A percentile compares a stretch with the other conserved stretches of the same genome.
Evolutionary conservation across 2,329 filamentous ascomycete genomes (phyloP).

Genomic region (Venturia asperata): DNA sequence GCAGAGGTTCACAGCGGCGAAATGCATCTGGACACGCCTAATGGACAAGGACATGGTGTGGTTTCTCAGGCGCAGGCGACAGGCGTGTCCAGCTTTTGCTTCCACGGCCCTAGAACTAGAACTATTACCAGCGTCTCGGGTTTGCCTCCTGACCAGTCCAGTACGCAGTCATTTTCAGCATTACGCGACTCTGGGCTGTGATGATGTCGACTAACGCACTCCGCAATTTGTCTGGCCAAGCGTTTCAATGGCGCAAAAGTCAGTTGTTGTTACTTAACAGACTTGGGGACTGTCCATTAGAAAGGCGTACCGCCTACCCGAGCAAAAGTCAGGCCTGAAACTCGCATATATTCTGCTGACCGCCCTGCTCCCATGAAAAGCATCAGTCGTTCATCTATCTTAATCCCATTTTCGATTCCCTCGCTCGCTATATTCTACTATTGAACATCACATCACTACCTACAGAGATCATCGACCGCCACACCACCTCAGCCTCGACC

Average conservation of each 20-base stretch:
- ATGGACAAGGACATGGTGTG: not conserved
- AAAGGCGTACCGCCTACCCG: not conserved
- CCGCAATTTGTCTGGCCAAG: not conserved
- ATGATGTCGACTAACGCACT: not conserved
- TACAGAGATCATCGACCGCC: not conserved
- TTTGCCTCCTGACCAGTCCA: not conserved
- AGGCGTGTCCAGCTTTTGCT: not conserved
- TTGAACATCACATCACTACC: not conserved
- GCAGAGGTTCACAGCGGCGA: not conserved
- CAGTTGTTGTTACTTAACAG: conserved; percentile 11
- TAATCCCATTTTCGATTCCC: not conserved
- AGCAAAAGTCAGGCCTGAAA: too few species aligned
- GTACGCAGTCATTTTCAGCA: not conserved
- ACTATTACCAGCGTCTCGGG: not conserved
- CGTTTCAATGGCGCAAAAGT: not conserved
- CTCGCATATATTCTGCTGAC: not conserved
- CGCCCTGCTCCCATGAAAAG: not conserved
- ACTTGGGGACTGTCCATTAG: not conserved
- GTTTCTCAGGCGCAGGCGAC: not conserved
- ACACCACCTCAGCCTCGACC: not conserved
- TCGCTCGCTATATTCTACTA: not conserved
- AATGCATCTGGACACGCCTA: not conserved
- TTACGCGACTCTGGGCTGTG: not conserved
- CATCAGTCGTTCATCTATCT: not conserved
- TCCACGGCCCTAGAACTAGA: not conserved